phyloP scores from a whole-genome alignment of 768 basidiomycete genomes.

The Chalciporus piperatus region DNA sequence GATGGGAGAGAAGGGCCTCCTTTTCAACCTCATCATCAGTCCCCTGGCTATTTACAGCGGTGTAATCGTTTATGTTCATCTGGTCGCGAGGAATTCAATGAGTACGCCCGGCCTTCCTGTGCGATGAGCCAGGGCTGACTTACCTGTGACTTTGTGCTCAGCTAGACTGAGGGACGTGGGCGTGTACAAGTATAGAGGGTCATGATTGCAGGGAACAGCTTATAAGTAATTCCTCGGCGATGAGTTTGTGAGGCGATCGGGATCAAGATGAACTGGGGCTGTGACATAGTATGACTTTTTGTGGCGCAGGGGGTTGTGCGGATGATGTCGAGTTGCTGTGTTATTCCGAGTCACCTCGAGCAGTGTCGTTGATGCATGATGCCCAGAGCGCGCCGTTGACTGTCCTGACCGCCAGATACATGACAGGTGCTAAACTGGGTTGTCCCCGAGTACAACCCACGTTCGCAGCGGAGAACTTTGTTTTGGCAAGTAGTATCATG shows the following conservation, averaged over 20 bases:
- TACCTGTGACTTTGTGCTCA: background rate
- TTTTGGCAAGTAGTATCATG: background rate
- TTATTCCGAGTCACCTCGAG: background rate
- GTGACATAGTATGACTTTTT: background rate
- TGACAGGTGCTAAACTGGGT: too few relatives aligned
- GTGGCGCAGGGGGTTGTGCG: background rate
- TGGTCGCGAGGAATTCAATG: conserved; percentile 4
- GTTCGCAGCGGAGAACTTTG: background rate
- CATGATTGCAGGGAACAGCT: background rate
- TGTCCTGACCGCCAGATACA: too few relatives aligned
- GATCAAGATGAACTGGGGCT: too few relatives aligned
- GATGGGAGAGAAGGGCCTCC: conserved; percentile 11
- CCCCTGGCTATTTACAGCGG: conserved; percentile 2
- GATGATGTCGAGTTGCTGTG: background rate
- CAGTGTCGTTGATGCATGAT: too few relatives aligned
- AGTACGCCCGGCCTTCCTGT: background rate
- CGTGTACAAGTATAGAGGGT: background rate
- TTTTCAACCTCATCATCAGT: conserved; percentile 16
- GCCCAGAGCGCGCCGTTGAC: too few relatives aligned
- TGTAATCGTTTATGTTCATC: conserved; percentile 17
- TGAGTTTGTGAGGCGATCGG: background rate
- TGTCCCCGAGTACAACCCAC: too few relatives aligned
- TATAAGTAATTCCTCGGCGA: conserved; percentile 4
- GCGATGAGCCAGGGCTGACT: background rate
- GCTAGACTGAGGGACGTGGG: too few relatives aligned